Conservation (phyloP, 257 asterid species). For the Lycium ferocissimum region DNA sequence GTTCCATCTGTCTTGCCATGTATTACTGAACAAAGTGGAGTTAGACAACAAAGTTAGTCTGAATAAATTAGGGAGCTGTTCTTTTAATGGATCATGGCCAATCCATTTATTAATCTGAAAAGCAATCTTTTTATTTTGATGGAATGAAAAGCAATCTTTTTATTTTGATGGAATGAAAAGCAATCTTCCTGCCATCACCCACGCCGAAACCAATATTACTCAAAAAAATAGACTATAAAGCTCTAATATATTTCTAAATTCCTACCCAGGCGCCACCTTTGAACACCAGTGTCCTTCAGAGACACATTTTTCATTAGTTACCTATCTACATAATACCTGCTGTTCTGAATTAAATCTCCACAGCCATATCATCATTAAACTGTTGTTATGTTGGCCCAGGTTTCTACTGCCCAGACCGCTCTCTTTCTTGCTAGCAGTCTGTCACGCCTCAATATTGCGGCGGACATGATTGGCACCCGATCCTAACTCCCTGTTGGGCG, state of each 20-base stretch:
- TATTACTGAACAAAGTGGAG: background rate
- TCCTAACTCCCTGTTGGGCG: background rate
- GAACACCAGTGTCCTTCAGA: background rate
- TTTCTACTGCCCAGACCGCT: background rate
- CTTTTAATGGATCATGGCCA: background rate
- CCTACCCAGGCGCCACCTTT: background rate
- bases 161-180: background rate
- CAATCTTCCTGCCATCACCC: constrained; percentile 16
- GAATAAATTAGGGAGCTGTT: background rate
- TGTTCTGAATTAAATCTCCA: background rate
- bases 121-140: background rate
- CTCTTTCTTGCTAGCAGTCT: background rate
- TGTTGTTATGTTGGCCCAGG: background rate
- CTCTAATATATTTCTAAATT: background rate
- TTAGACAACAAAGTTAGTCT: background rate
- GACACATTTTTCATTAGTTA: background rate
- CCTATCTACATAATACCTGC: background rate
- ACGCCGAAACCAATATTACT: background rate
- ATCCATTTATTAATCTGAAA: background rate
- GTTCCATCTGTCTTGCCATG: background rate
- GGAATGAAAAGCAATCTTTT: background rate
- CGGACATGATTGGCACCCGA: background rate
- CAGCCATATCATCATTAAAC: background rate
- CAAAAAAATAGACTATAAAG: background rate
- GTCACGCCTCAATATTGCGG: background rate